A percentile compares a stretch with the other conserved stretches of the same genome.
phyloP scores from a whole-genome alignment of 2,329 filamentous ascomycete genomes.

The Pseudocercospora eumusae region DNA sequence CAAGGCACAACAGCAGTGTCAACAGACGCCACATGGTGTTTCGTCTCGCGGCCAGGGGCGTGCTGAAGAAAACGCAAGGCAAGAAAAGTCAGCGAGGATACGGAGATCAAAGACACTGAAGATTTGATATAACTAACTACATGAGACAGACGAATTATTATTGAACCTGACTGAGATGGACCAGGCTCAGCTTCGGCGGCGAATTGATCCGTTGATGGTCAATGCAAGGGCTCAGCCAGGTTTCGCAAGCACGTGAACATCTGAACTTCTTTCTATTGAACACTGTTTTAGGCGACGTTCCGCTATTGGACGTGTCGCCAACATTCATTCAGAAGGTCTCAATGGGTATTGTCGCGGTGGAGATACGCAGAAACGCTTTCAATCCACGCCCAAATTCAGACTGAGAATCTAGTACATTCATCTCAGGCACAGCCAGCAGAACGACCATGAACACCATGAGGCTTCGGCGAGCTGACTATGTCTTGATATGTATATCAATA shows the following conservation, averaged over 20 bases:
- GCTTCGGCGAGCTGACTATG: slow-evolving; percentile 5
- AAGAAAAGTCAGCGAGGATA: background rate
- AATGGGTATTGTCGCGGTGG: background rate
- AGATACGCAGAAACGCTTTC: background rate
- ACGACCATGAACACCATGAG: background rate
- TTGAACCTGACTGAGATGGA: background rate
- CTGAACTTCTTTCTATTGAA: slow-evolving; percentile 2
- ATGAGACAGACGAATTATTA: background rate
- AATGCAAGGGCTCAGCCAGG: slow-evolving; percentile 6
- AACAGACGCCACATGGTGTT: background rate
- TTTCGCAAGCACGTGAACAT: slow-evolving; percentile 1
- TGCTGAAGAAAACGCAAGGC: background rate
- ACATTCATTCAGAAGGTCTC: background rate
- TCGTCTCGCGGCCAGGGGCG: background rate
- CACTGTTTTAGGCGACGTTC: background rate
- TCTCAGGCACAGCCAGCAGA: slow-evolving; percentile 3
- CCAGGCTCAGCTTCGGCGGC: background rate
- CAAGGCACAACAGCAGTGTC: slow-evolving; percentile 10
- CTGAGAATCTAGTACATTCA: background rate
- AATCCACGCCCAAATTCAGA: background rate
- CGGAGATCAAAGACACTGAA: background rate
- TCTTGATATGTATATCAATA: slow-evolving; percentile 16
- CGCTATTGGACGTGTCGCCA: slow-evolving; percentile 12
- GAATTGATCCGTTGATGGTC: too few species aligned
- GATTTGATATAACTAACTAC: background rate